Conservation (phyloP, 805 yeast species). For the Pichia manshurica region DNA sequence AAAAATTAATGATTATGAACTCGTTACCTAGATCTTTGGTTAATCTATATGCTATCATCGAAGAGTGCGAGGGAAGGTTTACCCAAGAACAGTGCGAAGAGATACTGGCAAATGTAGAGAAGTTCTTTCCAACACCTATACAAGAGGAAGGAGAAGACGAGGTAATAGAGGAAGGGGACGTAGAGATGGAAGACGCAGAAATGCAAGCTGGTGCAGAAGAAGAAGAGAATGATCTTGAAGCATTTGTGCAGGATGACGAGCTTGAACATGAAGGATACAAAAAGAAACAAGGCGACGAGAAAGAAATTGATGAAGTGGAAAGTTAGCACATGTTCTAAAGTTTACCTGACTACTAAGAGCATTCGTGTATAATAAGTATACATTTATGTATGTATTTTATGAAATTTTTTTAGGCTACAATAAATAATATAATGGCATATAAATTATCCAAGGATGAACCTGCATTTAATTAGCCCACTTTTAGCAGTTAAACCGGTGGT, state of each 20-base stretch:
- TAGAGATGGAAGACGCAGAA: slow-evolving; percentile 16
- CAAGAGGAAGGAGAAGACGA: slow-evolving; percentile 25
- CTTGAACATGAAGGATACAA: slow-evolving; percentile 24
- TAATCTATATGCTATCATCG: slow-evolving; percentile 70
- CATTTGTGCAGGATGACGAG: slow-evolving; percentile 22
- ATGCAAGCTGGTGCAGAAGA: slow-evolving; percentile 19
- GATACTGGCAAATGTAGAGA: slow-evolving; percentile 51
- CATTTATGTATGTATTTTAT: neutral
- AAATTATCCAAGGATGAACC: too few species aligned
- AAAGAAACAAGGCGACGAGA: slow-evolving; percentile 17
- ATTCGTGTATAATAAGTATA: too few species aligned
- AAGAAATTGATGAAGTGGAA: slow-evolving; percentile 23
- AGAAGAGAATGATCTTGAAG: slow-evolving; percentile 22
- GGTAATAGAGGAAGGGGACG: slow-evolving; percentile 16
- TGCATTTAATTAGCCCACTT: too few species aligned
- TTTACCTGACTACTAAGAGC: too few species aligned
- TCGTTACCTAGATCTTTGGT: slow-evolving; percentile 76
- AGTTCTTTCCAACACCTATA: slow-evolving; percentile 43
- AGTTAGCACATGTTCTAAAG: neutral
- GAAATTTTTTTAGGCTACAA: neutral
- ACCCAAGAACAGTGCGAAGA: slow-evolving; percentile 57
- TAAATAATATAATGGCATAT: too few species aligned
- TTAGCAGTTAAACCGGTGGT: neutral
- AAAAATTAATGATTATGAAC: slow-evolving; percentile 77
- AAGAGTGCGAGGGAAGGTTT: slow-evolving; percentile 87